phyloP scores from a whole-genome alignment of 2,329 filamentous ascomycete species.

The Hypoxylon sp. region DNA sequence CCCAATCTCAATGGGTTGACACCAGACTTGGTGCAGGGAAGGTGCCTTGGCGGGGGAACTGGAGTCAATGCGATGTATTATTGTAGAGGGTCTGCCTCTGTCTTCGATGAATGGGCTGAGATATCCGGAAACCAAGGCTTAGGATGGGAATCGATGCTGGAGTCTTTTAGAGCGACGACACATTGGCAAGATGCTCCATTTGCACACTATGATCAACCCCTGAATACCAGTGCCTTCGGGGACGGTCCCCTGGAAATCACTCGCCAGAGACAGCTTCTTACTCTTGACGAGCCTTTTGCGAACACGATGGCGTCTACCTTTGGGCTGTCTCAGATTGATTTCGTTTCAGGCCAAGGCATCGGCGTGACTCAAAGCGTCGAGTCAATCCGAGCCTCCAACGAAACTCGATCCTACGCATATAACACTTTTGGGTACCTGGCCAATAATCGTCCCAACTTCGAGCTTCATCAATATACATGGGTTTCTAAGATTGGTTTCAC shows the following conservation, averaged over 20 bases:
- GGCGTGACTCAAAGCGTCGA: constrained; percentile 11
- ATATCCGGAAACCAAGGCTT: constrained; percentile 22
- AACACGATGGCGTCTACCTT: constrained; percentile 2
- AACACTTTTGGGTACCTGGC: background rate
- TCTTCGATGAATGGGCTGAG: constrained; percentile 37
- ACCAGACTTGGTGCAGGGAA: constrained; percentile 9
- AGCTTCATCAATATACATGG: background rate
- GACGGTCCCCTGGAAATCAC: constrained; percentile 15
- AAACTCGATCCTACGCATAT: background rate
- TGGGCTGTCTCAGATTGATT: constrained; percentile 6
- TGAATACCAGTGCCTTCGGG: constrained; percentile 3
- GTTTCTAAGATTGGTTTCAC: constrained; percentile 3
- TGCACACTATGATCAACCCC: background rate
- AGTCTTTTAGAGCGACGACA: background rate
- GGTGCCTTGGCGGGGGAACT: constrained; percentile 50
- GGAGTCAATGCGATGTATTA: constrained; percentile 54
- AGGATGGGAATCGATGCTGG: background rate
- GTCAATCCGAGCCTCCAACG: constrained; percentile 15
- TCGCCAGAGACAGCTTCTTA: constrained; percentile 1
- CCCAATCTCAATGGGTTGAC: background rate
- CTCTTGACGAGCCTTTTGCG: background rate
- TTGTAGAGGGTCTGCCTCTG: constrained; percentile 27
- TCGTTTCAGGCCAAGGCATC: constrained; percentile 13
- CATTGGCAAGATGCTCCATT: background rate
- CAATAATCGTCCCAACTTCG: background rate